Percentiles rank a stretch among this genome's conserved stretches.
Evolutionary conservation across 805 yeast species (phyloP).

Genomic region (Candida tibetensis): DNA sequence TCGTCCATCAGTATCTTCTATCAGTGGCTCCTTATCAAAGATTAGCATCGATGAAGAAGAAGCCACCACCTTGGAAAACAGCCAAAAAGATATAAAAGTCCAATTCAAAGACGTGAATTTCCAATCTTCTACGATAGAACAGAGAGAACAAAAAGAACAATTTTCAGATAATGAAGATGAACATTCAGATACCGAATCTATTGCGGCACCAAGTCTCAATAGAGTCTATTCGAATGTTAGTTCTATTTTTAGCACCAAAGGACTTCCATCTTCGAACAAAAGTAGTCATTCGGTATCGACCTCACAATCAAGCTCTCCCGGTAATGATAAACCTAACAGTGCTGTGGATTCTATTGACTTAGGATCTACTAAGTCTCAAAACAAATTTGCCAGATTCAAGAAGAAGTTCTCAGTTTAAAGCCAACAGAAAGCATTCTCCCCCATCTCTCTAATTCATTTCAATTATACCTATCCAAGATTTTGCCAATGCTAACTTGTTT

Average conservation of each 20-base stretch:
- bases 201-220: slow-evolving; percentile 10
- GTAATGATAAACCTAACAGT: neutral
- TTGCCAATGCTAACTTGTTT: too few species aligned
- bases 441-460: neutral
- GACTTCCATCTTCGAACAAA: slow-evolving; percentile 2
- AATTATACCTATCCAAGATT: too few species aligned
- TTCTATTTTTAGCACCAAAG: slow-evolving; percentile 26
- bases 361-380: slow-evolving; percentile 1
- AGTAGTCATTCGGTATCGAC: slow-evolving; percentile 1
- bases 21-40: neutral
- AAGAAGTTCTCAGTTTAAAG: slow-evolving; percentile 7
- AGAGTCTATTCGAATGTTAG: slow-evolving; percentile 26
- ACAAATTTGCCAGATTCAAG: slow-evolving; percentile 9
- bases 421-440: neutral
- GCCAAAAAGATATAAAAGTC: slow-evolving; percentile 1
- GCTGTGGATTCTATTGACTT: neutral
- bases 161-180: slow-evolving; percentile 11
- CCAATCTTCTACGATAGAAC: neutral
- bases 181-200: slow-evolving; percentile 6
- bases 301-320: slow-evolving; percentile 3
- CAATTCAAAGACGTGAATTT: slow-evolving; percentile 3
- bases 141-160: neutral
- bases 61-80: neutral
- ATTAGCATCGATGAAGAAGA: slow-evolving; percentile 1
- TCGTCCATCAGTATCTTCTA: neutral